These are phyloP conservation scores for Colletotrichum sp. DNA, from an alignment of 2,329 filamentous ascomycete genomes.

Conservation along the genomic window DNA sequence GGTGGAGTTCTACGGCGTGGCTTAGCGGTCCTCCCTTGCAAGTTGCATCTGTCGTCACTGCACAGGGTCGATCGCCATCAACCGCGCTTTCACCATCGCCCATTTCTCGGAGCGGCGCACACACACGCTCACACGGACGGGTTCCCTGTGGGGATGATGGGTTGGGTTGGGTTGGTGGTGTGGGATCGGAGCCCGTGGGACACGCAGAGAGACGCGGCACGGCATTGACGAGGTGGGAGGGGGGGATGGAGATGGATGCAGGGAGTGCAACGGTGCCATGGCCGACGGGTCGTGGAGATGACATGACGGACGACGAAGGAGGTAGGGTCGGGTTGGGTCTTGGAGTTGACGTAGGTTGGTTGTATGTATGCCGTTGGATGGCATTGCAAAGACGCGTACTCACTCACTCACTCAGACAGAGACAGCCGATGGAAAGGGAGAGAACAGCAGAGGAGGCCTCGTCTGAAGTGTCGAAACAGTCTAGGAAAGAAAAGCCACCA, in stretches of 20 bases:
- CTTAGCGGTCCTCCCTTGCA: constrained; percentile 7
- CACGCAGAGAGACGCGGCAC: neutral
- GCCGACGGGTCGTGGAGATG: constrained; percentile 1
- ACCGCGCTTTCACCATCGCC: neutral
- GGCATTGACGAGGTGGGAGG: constrained; percentile 10
- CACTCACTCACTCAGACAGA: neutral
- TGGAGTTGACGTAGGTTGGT: neutral
- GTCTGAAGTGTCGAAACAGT: neutral
- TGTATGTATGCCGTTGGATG: neutral
- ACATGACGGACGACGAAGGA: neutral
- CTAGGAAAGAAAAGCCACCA: neutral
- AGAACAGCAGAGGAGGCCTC: neutral
- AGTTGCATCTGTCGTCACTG: constrained; percentile 14
- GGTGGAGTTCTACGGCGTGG: constrained; percentile 7
- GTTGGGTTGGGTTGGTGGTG: neutral
- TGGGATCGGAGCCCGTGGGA: constrained; percentile 14
- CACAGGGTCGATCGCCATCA: constrained; percentile 17
- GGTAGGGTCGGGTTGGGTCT: neutral
- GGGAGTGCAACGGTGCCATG: constrained; percentile 2
- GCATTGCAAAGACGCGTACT: neutral
- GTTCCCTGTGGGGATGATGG: neutral
- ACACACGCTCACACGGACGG: neutral
- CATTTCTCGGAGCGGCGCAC: constrained; percentile 7
- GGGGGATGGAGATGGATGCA: neutral
- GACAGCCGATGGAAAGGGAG: neutral